Evolutionary conservation across 2,329 filamentous ascomycete genomes (phyloP).

Genomic region (Lachnellula suecica): DNA sequence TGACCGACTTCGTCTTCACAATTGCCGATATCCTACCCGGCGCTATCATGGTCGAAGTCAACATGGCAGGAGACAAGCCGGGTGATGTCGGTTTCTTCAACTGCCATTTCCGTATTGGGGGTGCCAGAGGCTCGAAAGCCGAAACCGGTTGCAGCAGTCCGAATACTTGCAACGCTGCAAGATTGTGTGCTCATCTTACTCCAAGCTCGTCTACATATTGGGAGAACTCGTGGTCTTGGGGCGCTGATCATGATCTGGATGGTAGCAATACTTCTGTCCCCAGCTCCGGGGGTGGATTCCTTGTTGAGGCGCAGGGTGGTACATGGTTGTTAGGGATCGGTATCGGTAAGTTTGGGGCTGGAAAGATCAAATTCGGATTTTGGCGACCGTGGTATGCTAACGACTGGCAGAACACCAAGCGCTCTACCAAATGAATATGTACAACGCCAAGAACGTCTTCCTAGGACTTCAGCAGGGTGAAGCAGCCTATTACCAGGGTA

Average conservation of each 20-base stretch:
- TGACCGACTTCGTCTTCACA: slow-evolving; percentile 52
- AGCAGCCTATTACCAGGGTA: slow-evolving; percentile 65
- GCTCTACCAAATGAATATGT: slow-evolving; percentile 52
- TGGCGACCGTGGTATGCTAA: no score
- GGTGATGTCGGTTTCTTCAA: slow-evolving; percentile 40
- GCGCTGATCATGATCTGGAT: slow-evolving; percentile 44
- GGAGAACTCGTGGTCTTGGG: slow-evolving; percentile 50
- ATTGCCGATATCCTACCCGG: slow-evolving; percentile 43
- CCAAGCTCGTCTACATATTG: slow-evolving; percentile 44
- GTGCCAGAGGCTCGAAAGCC: slow-evolving; percentile 37
- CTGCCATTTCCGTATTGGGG: slow-evolving; percentile 41
- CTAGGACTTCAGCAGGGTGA: slow-evolving; percentile 68
- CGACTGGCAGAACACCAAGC: slow-evolving; percentile 50
- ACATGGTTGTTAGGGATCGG: slow-evolving; percentile 47
- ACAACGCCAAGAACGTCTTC: slow-evolving; percentile 58
- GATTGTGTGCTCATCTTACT: slow-evolving; percentile 35
- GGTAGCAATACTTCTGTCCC: slow-evolving; percentile 47
- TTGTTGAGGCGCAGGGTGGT: slow-evolving; percentile 45
- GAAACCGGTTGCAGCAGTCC: slow-evolving; percentile 55
- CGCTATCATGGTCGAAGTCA: slow-evolving; percentile 14
- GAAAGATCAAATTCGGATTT: no score
- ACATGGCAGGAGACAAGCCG: slow-evolving; percentile 14
- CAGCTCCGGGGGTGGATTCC: slow-evolving; percentile 51
- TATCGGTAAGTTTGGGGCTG: no score
- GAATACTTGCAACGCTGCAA: slow-evolving; percentile 39